These are phyloP conservation scores for Sclerotinia sclerotiorum DNA, from an alignment of 2,329 filamentous ascomycete species.

Conservation along the genomic window DNA sequence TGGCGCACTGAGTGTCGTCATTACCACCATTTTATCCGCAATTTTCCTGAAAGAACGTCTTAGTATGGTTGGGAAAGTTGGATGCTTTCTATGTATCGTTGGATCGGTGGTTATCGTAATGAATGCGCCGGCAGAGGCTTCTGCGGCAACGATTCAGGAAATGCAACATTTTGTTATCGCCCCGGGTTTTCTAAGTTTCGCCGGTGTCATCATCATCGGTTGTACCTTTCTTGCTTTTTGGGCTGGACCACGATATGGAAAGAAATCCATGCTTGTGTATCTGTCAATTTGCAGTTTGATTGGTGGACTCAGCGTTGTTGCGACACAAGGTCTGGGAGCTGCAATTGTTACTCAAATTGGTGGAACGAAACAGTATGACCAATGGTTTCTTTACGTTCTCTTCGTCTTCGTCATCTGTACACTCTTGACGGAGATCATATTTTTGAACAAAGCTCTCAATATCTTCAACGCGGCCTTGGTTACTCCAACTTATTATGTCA, in stretches of 20 bases:
- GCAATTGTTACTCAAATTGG: conserved; percentile 84
- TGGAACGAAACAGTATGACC: conserved; percentile 85
- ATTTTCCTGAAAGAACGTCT: conserved; percentile 95
- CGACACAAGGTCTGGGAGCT: conserved; percentile 87
- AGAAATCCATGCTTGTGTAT: conserved; percentile 97
- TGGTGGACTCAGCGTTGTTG: conserved; percentile 90
- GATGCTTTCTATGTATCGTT: conserved; percentile 92
- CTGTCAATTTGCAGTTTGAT: conserved; percentile 94
- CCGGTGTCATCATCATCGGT: conserved; percentile 77
- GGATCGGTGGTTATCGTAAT: conserved; percentile 92
- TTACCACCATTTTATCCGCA: conserved; percentile 85
- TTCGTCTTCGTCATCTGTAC: conserved; percentile 89
- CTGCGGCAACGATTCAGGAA: conserved; percentile 83
- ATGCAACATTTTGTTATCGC: conserved; percentile 87
- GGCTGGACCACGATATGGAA: conserved; percentile 84
- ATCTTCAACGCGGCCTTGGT: conserved; percentile 95
- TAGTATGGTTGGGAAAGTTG: conserved; percentile 93
- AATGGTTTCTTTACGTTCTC: conserved; percentile 95
- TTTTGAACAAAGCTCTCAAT: conserved; percentile 97
- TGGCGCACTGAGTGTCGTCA: conserved; percentile 86
- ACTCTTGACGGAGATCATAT: conserved; percentile 89
- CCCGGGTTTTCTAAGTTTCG: conserved; percentile 82
- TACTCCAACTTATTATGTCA: conserved; percentile 97
- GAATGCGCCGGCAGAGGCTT: conserved; percentile 84
- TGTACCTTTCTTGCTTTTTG: conserved; percentile 73